These are phyloP conservation scores for Erysimum cheiri DNA, from an alignment of 441 rosid genomes.

Conservation along the genomic window DNA sequence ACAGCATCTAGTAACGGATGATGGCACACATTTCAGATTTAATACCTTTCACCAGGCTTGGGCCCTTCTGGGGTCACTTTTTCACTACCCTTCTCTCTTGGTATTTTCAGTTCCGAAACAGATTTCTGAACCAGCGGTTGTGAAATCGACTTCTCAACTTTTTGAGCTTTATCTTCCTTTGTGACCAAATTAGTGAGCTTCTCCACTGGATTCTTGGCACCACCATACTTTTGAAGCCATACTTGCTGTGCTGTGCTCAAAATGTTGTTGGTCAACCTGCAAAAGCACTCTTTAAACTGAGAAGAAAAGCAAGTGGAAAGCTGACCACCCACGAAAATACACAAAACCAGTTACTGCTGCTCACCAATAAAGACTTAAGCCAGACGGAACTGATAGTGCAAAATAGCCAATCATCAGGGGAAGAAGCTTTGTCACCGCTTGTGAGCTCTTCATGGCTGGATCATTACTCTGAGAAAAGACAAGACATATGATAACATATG, in stretches of 20 bases:
- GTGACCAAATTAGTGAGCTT: constrained; percentile 50
- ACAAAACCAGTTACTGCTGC: constrained; percentile 40
- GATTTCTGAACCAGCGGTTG: constrained; percentile 51
- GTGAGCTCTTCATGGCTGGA: constrained; percentile 90
- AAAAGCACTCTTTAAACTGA: constrained; percentile 28
- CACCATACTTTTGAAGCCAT: constrained; percentile 94
- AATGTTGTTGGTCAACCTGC: constrained; percentile 92
- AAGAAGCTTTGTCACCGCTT: constrained; percentile 76
- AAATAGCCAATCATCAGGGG: constrained; percentile 95
- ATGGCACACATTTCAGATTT: constrained; percentile 12
- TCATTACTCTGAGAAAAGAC: constrained; percentile 66
- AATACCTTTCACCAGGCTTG: constrained; percentile 81
- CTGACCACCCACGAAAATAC: constrained; percentile 6
- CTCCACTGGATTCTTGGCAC: constrained; percentile 63
- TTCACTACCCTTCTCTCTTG: constrained; percentile 47
- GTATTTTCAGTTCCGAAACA: constrained; percentile 45
- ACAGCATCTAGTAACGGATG: neutral
- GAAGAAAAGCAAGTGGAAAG: constrained; percentile 23
- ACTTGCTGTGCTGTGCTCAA: constrained; percentile 90
- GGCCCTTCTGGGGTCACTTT: constrained; percentile 60
- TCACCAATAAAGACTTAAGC: constrained; percentile 98
- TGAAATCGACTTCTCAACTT: constrained; percentile 47
- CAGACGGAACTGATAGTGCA: constrained; percentile 96
- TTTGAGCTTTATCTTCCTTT: constrained; percentile 52
- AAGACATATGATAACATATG: constrained; percentile 3